phyloP scores from a whole-genome alignment of 495 filamentous ascomycete genomes.

The Hypoxylon subgilvum region DNA sequence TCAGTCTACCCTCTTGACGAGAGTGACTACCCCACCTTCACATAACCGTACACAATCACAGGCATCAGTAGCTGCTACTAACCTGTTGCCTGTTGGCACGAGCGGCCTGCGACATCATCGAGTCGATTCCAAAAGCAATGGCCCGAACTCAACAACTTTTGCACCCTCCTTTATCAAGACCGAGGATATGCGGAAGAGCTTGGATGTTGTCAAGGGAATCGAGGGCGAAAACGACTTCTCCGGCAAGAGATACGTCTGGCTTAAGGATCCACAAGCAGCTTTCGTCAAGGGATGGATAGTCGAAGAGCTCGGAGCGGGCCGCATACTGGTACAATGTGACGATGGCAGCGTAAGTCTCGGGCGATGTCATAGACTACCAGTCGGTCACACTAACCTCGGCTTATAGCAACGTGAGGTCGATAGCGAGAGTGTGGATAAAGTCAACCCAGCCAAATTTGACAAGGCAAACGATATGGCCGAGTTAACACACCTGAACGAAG shows the following conservation, averaged over 20 bases:
- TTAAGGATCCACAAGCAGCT: conserved; percentile 81
- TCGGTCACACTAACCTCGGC: conserved; percentile 24
- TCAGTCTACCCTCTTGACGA: conserved; percentile 55
- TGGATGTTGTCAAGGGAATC: conserved; percentile 74
- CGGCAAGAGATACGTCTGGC: conserved; percentile 98
- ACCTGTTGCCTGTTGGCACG: conserved; percentile 41
- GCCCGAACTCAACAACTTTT: conserved; percentile 74
- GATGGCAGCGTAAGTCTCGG: conserved; percentile 80
- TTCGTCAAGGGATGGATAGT: conserved; percentile 93
- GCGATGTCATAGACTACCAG: background rate
- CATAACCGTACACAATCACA: conserved; percentile 54
- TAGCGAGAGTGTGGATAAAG: conserved; percentile 88
- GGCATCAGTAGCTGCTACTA: conserved; percentile 33
- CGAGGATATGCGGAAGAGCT: conserved; percentile 69
- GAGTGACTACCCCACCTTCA: conserved; percentile 41
- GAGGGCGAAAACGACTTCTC: conserved; percentile 98
- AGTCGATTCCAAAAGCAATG: conserved; percentile 65
- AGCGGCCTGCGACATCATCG: conserved; percentile 56
- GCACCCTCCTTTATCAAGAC: conserved; percentile 93
- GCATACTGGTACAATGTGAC: conserved; percentile 86
- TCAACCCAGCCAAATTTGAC: conserved; percentile 99
- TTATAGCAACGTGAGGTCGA: conserved; percentile 83
- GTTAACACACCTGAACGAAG: conserved; percentile 95
- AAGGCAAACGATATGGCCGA: conserved; percentile 99
- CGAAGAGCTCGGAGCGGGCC: conserved; percentile 71